Evolutionary conservation across 306 rosid species (phyloP), one percentile per base, ranked within the genome.

Genomic region (Castanospermum australe): DNA sequence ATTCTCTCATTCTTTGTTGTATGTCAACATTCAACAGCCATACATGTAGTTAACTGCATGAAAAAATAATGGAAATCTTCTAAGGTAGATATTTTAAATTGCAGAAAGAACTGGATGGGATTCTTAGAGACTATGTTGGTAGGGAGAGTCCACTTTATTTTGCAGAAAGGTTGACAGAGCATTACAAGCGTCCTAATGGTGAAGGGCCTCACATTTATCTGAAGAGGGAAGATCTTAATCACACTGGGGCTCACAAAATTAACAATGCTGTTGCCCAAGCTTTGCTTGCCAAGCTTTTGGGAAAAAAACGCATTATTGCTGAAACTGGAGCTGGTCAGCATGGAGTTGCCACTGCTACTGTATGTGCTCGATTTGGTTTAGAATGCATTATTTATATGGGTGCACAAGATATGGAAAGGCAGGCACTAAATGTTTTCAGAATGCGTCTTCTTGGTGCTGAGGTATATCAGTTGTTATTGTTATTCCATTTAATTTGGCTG

Each of bases 301-400:
- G 97, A 25, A 95, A 95, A 80, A 82, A 87, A 14, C 95, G 98
- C 8, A 90, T 95, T 67, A 95, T 95, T 62, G 99, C 99, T 67
- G 99, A 95, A 82, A 92, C 99, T 44, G 99, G 99, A 65, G 99
- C 98, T 2, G 99, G 99, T 39, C 99, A 95, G 77, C 99, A 95
- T 81, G 99, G 99, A 60, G 98, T 95, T 80, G 99, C 99, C 39
- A 91, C 98, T 66, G 99, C 99, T 20, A 95, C 98, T 21, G 99
- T 91, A 15, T 95, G 99, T 81, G 98, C 99, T 66, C 86, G 99
- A 72, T 92, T 95, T 77, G 99, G 98, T 21, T 78, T 95, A 83
- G 84, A 90, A 18, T 95, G 99, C 81, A 84, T 95, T 56, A 84
- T 95, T 84, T 95, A 92, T 80, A 95, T 92, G 99, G 99, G 99